Evolutionary conservation across 1,284 basidiomycete genomes (phyloP), one percentile per base, ranked within the genome.

Genomic region (Ceratobasidium sp.): DNA sequence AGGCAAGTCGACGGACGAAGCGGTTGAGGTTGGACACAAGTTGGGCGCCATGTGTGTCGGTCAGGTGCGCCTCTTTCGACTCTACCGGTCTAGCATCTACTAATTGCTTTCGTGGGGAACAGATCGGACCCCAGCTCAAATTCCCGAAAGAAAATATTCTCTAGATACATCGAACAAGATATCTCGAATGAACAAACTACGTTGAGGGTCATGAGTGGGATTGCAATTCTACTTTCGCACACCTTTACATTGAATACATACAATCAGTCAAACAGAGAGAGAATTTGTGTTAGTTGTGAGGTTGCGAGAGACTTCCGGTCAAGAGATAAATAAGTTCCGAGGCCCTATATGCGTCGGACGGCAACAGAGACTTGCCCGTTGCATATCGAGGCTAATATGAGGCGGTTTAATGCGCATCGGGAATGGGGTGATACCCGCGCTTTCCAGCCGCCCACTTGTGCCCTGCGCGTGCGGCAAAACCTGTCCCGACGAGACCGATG

Each of bases 31-130:
- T 54, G 98, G 97, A 1, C 97, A 99, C 85, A 92, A 91, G 83
- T 82, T 98, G 79, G 97, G 93, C 74, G 84, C 88, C 77, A 95
- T 98, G 89, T 94, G 92, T 84, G 91, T 98, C 71, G 89, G 92
- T 79, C 89, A 92, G 86, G 93, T 93, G 79, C 81, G 90, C 79
- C 6, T 37, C 41, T 14, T 51, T 58, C 9, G 41, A 19, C 24
- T n/a, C 74, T 41, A 29, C 39, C 5, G 19, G 5, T 54, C 31
- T 22, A 29, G 19, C 27, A 31, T 34, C 7, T 46, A 46, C 48
- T 51, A 8, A 54, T 16, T 62, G 49, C 27, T 24, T 4, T 34
- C 61, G 19, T 34, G n/a, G 31, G n/a, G 11, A 31, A 22, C 48
- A 78, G 90, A 87, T 92, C 78, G 92, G 92, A 39, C 90, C 92